Evolutionary conservation across 192 early-diverging fungal species (phyloP), one percentile per base, ranked within the genome.

Genomic region (Umbelopsis isabellina): DNA sequence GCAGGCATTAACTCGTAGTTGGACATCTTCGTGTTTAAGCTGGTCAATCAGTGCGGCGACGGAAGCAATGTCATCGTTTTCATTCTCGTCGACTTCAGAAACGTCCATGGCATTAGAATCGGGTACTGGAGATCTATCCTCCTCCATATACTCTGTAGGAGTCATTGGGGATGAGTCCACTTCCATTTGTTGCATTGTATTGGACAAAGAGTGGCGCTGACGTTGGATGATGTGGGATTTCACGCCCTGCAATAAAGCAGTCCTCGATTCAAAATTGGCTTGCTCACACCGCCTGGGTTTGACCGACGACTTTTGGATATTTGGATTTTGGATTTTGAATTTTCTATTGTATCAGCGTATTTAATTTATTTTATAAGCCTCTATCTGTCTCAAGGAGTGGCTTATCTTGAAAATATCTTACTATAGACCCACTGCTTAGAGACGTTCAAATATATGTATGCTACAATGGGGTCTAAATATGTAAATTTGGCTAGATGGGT

Each of bases 11-110:
- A 97, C 81, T 46, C 95, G 86, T 66, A 94, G 83, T 41, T 87
- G 81, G 23, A 93, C 89, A 85, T 97, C 95, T 70, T 97, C 95
- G 84, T 93, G 93, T 78, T 95, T 94, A 37, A 97, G 83, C 82
- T 97, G 94, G 76, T 97, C 95, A 70, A 96, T 88, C 49, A 97
- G 83, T 30, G 96, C 90, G 46, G 94, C 95, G 70, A 97, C 94
- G 51, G 95, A 94, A 78, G 94, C 95, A 30, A 96, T 27, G 41
- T 78, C 76, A 46, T 73, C 72, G 53, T 73, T 72, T 18, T 78
- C 76, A 20, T 52, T 52, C 30, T 61, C 27, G 18, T 61, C 55
- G 55, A 35, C 55, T 61, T 61, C 55, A 25, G 55, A 61, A 61
- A 61, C 55, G 33, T 61, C 55, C 55, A 61, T 61, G 55, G 55